Evolutionary conservation across 768 basidiomycete species (phyloP), one percentile per base, ranked within the genome.

Genomic region (Agaricus subrufescens): DNA sequence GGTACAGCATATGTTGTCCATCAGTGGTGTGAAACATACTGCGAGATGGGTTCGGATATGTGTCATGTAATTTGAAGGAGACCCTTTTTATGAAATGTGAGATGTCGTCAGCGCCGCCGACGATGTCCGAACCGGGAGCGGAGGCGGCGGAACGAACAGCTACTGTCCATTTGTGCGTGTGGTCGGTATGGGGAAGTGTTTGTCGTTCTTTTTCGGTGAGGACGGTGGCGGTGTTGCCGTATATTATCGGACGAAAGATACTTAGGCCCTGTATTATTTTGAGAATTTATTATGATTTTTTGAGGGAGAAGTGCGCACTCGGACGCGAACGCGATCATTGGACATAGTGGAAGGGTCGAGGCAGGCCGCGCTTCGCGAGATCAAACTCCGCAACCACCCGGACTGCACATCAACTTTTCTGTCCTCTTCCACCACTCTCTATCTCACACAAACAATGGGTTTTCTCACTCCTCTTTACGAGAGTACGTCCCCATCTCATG

Each of bases 61-160:
- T 98, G 62, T 99, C 97, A 71, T 99, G 96, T 51, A 99, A 72
- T 70, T 94, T 96, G 84, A 99, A 98, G 14, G 94, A 90, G 50
- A 98, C 96, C 54, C 94, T 84, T 68, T 96, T 98, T 67, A 99
- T 86, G 67, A 96, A 93, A 63, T 97, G 91, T 62, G 84, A 81
- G 37, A 95, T 67, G 65, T 98, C 94, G 68, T 98, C 94, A 52
- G 86, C 89, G 12, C 92, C 94, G 23, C 95, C 95, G 23, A 95
- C 91, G 46, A 82, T 76, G 46, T 91, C 87, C 46, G 85, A 81
- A 60, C 85, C 83, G 0, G 84, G 76, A 2, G 82, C 75, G 34
- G 90, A 87, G 1, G 91, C 82, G 0, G 95, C 94, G 43, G 91
- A 91, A 26, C 97, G 85, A 26, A 99, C 82, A 27, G 94, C 95